Base-by-base conservation (phyloP, 768 basidiomycete genomes). In the Terana coerulea region DNA sequence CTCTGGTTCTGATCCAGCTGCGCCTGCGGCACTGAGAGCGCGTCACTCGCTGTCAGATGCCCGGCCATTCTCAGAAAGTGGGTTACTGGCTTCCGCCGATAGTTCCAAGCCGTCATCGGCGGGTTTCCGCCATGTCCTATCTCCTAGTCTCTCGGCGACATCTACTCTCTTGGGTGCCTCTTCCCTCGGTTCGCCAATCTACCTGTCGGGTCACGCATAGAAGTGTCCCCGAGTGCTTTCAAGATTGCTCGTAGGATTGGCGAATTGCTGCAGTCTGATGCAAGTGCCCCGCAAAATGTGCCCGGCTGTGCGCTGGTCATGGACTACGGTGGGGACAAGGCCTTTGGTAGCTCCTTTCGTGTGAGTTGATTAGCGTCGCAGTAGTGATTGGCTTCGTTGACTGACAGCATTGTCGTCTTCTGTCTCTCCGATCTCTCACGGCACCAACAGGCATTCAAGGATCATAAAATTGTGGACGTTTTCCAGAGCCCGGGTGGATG, bases 361-460 rank as follows among this genome's bases (percentile, higher is more conserved):
- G 95, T 95, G 60, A 59, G 88, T 52, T 12, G 17, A 2, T 33
- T 5, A n/a, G 21, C 15, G 9, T 6, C 17, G 8, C 47, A 21
- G 31, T 41, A 25, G 45, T 24, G 15, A 15, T 40, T n/a, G 9
- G 11, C 41, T 3, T 25, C 1, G 26, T 5, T 40, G 44, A 14
- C 35, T n/a, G 19, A 15, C 8, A n/a, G 26, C 7, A 25, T 3
- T 26, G 19, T 5, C 22, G 17, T 43, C 10, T 26, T 9, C 14
- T 22, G 19, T 34, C 12, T 72, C 17, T 7, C 9, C 29, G 8
- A 42, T 34, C 35, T 33, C 50, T 17, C n/a, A n/a, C n/a, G n/a
- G n/a, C n/a, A n/a, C n/a, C n/a, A n/a, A 28, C 8, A 98, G 95
- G 97, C 88, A 0, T 98, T 99, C 76, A 86, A 86, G 66, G 74